These are phyloP conservation scores for Grigorovia yakushimaensis DNA, from an alignment of 805 yeast genomes.

Conservation along the genomic window DNA sequence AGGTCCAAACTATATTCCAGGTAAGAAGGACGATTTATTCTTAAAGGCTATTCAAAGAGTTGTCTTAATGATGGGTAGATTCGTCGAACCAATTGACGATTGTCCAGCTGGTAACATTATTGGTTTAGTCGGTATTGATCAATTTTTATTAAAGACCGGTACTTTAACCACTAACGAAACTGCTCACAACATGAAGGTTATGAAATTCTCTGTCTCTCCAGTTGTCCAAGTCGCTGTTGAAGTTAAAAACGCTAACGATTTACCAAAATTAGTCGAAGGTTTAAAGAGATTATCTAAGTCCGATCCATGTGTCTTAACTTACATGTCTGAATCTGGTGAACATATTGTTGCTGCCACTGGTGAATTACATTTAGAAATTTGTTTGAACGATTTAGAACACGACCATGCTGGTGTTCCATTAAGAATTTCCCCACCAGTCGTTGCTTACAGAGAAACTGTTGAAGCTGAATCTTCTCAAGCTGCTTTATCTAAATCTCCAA, in stretches of 20 bases:
- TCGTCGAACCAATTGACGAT: constrained; percentile 96
- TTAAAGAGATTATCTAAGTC: constrained; percentile 99
- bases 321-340: constrained; percentile 93
- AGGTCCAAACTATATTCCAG: constrained; percentile 99
- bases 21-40: constrained; percentile 96
- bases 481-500: constrained; percentile 98
- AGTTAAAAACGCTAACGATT: constrained; percentile 98
- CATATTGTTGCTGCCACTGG: constrained; percentile 99
- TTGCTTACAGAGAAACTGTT: constrained; percentile 98
- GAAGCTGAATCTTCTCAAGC: constrained; percentile 85
- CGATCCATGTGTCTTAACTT: constrained; percentile 93
- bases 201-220: constrained; percentile 99
- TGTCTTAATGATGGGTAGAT: constrained; percentile 99
- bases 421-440: constrained; percentile 96
- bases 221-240: constrained; percentile 99
- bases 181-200: constrained; percentile 99
- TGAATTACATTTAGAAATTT: constrained; percentile 98
- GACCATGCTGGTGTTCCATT: constrained; percentile 99
- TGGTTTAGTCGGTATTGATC: constrained; percentile 99
- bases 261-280: constrained; percentile 99
- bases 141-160: constrained; percentile 98
- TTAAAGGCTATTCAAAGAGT: constrained; percentile 97
- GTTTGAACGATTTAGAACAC: constrained; percentile 89
- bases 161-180: constrained; percentile 93
- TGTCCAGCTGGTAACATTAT: constrained; percentile 99